Evolutionary conservation across 2,329 filamentous ascomycete genomes (phyloP).

Genomic region (Chaetomium globosum): DNA sequence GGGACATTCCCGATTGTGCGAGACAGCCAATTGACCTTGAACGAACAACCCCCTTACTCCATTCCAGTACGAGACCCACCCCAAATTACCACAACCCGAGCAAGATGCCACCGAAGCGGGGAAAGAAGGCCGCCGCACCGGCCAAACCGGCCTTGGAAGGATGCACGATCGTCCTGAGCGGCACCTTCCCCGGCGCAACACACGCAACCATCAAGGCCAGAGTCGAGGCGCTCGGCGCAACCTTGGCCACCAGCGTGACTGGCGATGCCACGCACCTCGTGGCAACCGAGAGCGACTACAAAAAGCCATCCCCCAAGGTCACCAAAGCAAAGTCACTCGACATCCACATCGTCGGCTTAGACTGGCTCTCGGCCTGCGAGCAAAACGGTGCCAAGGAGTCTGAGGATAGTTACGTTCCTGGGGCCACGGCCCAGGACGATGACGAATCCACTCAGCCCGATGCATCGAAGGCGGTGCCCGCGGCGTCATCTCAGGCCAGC

Average conservation of each 20-base stretch:
- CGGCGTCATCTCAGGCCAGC: constrained; percentile 20
- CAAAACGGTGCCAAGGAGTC: constrained; percentile 45
- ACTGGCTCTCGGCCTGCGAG: constrained; percentile 65
- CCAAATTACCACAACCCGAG: neutral
- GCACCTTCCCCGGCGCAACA: constrained; percentile 58
- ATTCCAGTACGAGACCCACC: neutral
- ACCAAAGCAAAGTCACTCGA: constrained; percentile 50
- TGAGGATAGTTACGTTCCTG: constrained; percentile 38
- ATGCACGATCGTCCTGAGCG: constrained; percentile 59
- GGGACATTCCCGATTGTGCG: neutral
- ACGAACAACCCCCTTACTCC: neutral
- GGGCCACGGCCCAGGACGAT: constrained; percentile 6
- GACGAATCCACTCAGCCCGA: constrained; percentile 10
- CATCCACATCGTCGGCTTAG: constrained; percentile 59
- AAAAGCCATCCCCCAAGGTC: constrained; percentile 55
- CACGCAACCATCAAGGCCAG: constrained; percentile 54
- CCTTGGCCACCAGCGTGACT: constrained; percentile 51
- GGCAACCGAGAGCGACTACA: constrained; percentile 56
- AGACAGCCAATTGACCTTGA: constrained; percentile 5
- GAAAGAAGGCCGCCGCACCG: constrained; percentile 30
- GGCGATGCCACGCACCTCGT: constrained; percentile 60
- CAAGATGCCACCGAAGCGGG: constrained; percentile 34
- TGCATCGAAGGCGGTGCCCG: constrained; percentile 16
- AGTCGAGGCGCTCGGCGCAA: constrained; percentile 54
- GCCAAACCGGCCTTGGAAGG: constrained; percentile 48